phyloP scores from a whole-genome alignment of 768 basidiomycete species.

The Boletus tomentosulus region DNA sequence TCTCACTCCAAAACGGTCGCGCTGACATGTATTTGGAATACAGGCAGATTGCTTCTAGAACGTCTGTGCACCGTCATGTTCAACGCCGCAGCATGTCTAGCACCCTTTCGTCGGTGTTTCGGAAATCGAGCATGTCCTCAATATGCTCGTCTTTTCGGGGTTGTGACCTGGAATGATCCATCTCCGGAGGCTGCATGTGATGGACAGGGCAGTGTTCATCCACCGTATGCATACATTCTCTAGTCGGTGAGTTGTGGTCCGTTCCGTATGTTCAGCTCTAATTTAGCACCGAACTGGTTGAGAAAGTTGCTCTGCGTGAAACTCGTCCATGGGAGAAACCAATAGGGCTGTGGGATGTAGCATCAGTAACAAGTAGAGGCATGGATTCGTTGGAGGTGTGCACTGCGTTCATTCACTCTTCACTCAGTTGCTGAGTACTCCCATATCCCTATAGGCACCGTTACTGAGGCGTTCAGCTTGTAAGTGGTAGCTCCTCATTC shows the following conservation, averaged over 20 bases:
- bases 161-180: slow-evolving; percentile 67
- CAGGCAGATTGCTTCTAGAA: slow-evolving; percentile 74
- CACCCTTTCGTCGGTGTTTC: slow-evolving; percentile 80
- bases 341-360: slow-evolving; percentile 62
- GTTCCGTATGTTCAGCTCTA: neutral
- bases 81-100: slow-evolving; percentile 48
- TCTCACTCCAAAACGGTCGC: slow-evolving; percentile 3
- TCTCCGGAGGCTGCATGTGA: slow-evolving; percentile 9
- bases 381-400: slow-evolving; percentile 75
- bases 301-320: slow-evolving; percentile 76
- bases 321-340: neutral
- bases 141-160: slow-evolving; percentile 70
- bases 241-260: slow-evolving; percentile 34
- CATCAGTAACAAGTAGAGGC: slow-evolving; percentile 78
- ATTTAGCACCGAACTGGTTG: slow-evolving; percentile 73
- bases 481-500: slow-evolving; percentile 32
- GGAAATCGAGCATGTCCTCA: slow-evolving; percentile 89
- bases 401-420: slow-evolving; percentile 9
- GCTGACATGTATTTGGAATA: slow-evolving; percentile 31
- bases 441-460: slow-evolving; percentile 45
- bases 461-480: slow-evolving; percentile 78
- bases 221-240: slow-evolving; percentile 41
- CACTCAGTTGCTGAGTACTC: slow-evolving; percentile 3
- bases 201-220: slow-evolving; percentile 11
- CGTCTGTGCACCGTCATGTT: slow-evolving; percentile 60